phyloP scores from a whole-genome alignment of 495 filamentous ascomycete genomes.

The Xylaria acuta region DNA sequence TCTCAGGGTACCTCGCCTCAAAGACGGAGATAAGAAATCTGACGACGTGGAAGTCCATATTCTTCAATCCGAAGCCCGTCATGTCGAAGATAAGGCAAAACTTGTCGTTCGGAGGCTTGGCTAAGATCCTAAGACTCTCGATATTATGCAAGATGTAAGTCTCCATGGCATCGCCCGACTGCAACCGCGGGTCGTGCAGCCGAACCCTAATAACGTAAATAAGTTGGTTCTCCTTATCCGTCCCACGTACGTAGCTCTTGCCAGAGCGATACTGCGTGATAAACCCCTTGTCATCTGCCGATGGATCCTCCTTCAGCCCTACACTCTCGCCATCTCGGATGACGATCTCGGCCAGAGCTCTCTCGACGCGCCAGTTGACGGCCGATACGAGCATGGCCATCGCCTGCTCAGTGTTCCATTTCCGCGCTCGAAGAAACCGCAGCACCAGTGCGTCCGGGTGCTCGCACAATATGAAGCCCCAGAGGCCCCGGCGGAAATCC shows the following conservation, averaged over 20 bases:
- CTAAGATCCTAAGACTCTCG: constrained; percentile 18
- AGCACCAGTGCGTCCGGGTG: constrained; percentile 19
- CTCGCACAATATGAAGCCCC: constrained; percentile 20
- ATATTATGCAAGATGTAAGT: constrained; percentile 22
- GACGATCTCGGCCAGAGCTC: constrained; percentile 6
- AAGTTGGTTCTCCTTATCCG: neutral
- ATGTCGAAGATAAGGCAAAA: constrained; percentile 27
- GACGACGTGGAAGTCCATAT: constrained; percentile 27
- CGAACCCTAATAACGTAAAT: constrained; percentile 14
- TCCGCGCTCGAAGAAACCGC: constrained; percentile 26
- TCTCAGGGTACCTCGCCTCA: constrained; percentile 28
- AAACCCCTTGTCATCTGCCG: constrained; percentile 23
- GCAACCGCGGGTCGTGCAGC: constrained; percentile 16
- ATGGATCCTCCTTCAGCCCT: neutral
- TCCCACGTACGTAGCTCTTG: constrained; percentile 21
- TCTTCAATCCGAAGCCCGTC: constrained; percentile 23
- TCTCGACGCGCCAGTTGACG: constrained; percentile 22
- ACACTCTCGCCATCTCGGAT: constrained; percentile 16
- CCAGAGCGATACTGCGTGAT: constrained; percentile 26
- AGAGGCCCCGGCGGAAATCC: constrained; percentile 22
- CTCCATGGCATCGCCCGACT: constrained; percentile 19
- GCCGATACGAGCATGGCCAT: constrained; percentile 25
- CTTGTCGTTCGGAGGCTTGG: constrained; percentile 3
- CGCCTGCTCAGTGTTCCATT: constrained; percentile 13
- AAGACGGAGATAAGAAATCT: constrained; percentile 23